Percentiles rank a stretch among this genome's conserved stretches.
These are phyloP conservation scores for Oryza glaberrima DNA, from an alignment of 176 grass and related monocot species.

Conservation along the genomic window DNA sequence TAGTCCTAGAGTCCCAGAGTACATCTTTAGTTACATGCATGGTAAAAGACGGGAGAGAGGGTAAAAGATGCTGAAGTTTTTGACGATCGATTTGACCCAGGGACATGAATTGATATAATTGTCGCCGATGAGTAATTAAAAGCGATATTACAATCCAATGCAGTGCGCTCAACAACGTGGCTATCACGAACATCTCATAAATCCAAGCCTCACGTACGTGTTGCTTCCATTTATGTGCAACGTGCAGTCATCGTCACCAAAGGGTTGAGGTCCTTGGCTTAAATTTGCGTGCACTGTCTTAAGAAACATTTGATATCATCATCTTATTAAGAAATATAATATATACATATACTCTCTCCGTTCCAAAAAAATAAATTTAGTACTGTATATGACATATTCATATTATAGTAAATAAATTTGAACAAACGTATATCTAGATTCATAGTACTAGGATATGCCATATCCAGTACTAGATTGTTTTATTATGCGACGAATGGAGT, in stretches of 20 bases:
- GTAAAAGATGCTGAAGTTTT: neutral
- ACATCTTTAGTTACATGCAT: too few relatives aligned
- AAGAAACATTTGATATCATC: neutral
- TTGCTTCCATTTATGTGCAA: neutral
- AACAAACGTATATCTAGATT: too few relatives aligned
- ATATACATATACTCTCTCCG: too few relatives aligned
- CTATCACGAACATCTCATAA: neutral
- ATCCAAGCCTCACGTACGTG: neutral
- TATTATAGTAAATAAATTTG: too few relatives aligned
- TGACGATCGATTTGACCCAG: constrained; percentile 9
- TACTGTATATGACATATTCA: too few relatives aligned
- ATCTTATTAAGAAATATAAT: too few relatives aligned
- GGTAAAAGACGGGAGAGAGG: neutral
- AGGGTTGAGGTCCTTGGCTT: neutral
- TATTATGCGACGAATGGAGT: too few relatives aligned
- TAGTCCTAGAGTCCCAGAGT: too few relatives aligned
- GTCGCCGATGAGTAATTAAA: constrained; percentile 7
- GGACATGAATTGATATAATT: constrained; percentile 31
- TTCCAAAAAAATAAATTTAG: too few relatives aligned
- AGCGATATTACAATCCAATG: neutral
- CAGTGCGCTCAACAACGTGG: neutral
- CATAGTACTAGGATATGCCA: too few relatives aligned
- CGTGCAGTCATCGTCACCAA: neutral
- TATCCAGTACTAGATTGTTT: too few relatives aligned
- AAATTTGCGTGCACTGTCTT: neutral